Evolutionary conservation across 2,329 filamentous ascomycete genomes (phyloP).

Genomic region (Paecilomyces fulvus): DNA sequence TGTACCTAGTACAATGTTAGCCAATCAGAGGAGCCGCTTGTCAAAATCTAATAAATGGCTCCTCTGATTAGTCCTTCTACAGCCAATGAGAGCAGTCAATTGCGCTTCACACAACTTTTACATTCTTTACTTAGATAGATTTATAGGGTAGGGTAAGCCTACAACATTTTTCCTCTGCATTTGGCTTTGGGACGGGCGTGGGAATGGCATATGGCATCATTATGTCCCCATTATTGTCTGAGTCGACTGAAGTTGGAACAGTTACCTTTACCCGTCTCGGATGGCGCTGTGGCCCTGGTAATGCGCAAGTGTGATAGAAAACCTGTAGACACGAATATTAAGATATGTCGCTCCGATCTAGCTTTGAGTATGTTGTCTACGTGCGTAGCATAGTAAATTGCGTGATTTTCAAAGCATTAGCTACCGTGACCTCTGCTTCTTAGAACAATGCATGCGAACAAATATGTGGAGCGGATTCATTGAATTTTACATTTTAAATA

Average conservation of each 20-base stretch:
- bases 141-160: too few species aligned
- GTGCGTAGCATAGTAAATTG: not conserved
- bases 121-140: too few species aligned
- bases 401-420: not conserved
- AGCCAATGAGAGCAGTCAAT: too few species aligned
- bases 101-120: too few species aligned
- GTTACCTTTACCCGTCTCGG: not conserved
- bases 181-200: not conserved
- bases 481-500: not conserved
- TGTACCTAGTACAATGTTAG: too few species aligned
- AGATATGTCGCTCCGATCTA: not conserved
- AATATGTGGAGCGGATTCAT: not conserved
- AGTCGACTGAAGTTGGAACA: not conserved
- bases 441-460: not conserved
- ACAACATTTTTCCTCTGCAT: not conserved
- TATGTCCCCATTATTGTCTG: not conserved
- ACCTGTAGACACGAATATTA: not conserved
- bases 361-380: not conserved
- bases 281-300: not conserved
- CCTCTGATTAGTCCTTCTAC: too few species aligned
- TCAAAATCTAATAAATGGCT: too few species aligned
- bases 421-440: not conserved
- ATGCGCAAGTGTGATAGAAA: not conserved
- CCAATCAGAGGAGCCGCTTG: too few species aligned
- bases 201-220: not conserved